These are phyloP conservation scores for Aspergillus calidoustus DNA, from an alignment of 2,329 filamentous ascomycete species.

Conservation along the genomic window DNA sequence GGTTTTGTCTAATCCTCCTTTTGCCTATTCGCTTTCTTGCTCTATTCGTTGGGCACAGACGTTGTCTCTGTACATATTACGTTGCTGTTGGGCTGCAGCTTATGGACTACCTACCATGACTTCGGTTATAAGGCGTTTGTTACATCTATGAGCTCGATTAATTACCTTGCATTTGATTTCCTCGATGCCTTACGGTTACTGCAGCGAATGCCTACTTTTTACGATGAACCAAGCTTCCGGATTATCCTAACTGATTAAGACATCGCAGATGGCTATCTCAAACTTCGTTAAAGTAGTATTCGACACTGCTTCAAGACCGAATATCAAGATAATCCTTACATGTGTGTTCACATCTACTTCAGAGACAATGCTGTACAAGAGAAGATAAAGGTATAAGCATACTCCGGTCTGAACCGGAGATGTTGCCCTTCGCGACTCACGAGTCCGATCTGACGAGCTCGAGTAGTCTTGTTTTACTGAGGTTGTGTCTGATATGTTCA, in stretches of 20 bases:
- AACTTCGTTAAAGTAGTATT: background rate
- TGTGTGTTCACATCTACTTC: background rate
- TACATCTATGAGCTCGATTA: constrained; percentile 15
- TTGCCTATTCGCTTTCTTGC: constrained; percentile 12
- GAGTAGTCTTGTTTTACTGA: background rate
- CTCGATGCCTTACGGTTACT: background rate
- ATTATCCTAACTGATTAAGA: background rate
- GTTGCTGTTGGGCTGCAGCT: constrained; percentile 19
- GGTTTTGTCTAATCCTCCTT: constrained; percentile 16
- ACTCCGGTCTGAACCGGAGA: background rate
- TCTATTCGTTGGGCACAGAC: constrained; percentile 11
- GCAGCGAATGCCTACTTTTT: constrained; percentile 3
- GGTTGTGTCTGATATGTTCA: background rate
- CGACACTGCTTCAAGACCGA: background rate
- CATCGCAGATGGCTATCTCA: background rate
- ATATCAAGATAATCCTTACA: background rate
- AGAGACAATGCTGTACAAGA: background rate
- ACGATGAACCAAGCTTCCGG: background rate
- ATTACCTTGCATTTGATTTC: constrained; percentile 9
- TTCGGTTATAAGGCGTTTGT: constrained; percentile 9
- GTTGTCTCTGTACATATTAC: constrained; percentile 28
- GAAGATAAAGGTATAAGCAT: background rate
- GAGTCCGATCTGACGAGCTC: background rate
- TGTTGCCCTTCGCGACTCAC: background rate
- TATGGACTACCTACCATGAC: constrained; percentile 11